Base-by-base conservation (phyloP, 202 grass and related monocot species). In the Musa balbisiana region DNA sequence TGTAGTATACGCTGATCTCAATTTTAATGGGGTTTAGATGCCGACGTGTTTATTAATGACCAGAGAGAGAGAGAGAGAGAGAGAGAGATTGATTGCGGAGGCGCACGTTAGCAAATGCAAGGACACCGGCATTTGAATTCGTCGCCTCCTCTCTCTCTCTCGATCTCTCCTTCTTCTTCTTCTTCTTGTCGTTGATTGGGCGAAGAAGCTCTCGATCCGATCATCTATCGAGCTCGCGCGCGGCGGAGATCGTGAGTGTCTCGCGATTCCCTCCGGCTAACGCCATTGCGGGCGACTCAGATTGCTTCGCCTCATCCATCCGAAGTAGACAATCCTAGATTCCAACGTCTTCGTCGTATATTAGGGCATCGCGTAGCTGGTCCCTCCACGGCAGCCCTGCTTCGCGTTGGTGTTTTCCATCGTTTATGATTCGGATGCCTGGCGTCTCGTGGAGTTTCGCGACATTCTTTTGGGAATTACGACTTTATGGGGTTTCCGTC, bases 21-120 rank as follows among this genome's bases (percentile, higher is more conserved):
- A 13, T 33, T 70, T 70, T 70, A 50, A 51, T 16, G 67, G 67
- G 43, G 67, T 70, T 70, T 70, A 20, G 67, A 5, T 51, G 67
- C 43, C 67, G 67, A 70, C 67, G 49, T 70, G 67, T 73, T 52
- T 22, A 50, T 54, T 23, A 53, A 55, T 23, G 55, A 55, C 50
- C 51, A 33, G 29, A 33, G 29, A 4, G 29, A 33, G 29, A 33
- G 29, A 25, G 25, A 25, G 25, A 25, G 26, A 27, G 26, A 27
- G 26, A 27, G 26, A 2, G 70, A 21, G 49, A 26, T 22, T 9
- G 52, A 26, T 52, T 25, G 71, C 11, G 54, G 71, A 55, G 52
- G 67, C 67, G 49, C 67, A 70, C 67, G 67, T 70, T 70, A 51
- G 67, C 67, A 10, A 73, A 14, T 51, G 51, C 71, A 73, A 43